Base-by-base conservation (phyloP, 805 yeast genomes). In the Barnettozyma populi region DNA sequence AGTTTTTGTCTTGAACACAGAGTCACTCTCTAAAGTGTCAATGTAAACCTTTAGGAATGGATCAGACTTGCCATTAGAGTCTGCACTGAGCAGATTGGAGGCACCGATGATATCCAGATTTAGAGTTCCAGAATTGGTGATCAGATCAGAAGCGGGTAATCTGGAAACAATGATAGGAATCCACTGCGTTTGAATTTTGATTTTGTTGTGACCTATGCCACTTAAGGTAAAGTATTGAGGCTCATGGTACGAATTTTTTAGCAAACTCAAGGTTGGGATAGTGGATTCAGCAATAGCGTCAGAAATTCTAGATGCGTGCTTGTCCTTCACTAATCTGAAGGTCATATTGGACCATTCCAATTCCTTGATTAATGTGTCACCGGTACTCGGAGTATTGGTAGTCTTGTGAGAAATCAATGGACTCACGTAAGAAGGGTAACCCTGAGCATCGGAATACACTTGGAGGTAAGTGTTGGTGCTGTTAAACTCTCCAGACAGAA, bases 21-120 rank as follows among this genome's bases (percentile, higher is more conserved):
- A 63, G 27, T 78, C 78, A 46, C 74, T 74, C 14, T 71, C 72
- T 16, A 39, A 31, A 36, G 83, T 83, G 66, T 90, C 82, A 57
- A 88, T 61, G 59, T 74, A 81, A 52, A 89, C 75, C 58, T 81
- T 78, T 50, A 81, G 74, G 64, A 82, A 92, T 47, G 99, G 99
- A 68, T 94, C 99, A 3, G 97, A 88, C 63, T 86, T 85, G 44
- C 98, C 98, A 57, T 84, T 84, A 27, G 86, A 72, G 67, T 94
- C 99, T n/a, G 90, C 95, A 13, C 96, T 76, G 36, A 84, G 79
- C 49, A 94, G 73, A 44, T 78, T 78, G 14, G 74, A 74, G 3
- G 94, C 98, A 43, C 73, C 71, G 40, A 82, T 54, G 5, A 87
- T 73, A 27, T 75, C 79, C 32, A 90, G 73, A 20, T 72, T 73